Conservation (phyloP, 192 early-diverging fungal species). For the Gonapodya prolifera region DNA sequence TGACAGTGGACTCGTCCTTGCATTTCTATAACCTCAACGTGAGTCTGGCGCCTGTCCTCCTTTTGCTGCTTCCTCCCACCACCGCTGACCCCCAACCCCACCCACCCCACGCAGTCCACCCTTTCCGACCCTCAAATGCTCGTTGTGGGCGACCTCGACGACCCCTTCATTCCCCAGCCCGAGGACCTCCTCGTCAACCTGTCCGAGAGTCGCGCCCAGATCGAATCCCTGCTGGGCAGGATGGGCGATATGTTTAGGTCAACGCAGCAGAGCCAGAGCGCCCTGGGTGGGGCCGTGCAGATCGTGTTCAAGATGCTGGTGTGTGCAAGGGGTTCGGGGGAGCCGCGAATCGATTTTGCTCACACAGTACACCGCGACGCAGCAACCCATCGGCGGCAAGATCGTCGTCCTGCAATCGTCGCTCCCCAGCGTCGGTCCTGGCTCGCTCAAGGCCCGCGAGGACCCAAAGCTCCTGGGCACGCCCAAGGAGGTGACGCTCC, state of each 20-base stretch:
- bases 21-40: constrained; percentile 86
- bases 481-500: constrained; percentile 71
- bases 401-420: constrained; percentile 69
- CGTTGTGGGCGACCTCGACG: constrained; percentile 82
- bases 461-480: constrained; percentile 82
- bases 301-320: constrained; percentile 72
- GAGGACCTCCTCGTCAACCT: constrained; percentile 80
- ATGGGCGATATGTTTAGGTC: constrained; percentile 75
- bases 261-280: constrained; percentile 65
- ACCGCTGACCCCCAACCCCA: too few relatives aligned
- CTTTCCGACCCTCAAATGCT: constrained; percentile 85
- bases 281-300: constrained; percentile 69
- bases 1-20: constrained; percentile 75
- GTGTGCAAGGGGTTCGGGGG: too few relatives aligned
- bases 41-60: too few relatives aligned
- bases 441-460: constrained; percentile 66
- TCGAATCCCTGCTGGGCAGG: constrained; percentile 59
- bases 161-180: constrained; percentile 78
- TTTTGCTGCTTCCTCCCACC: too few relatives aligned
- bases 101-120: constrained; percentile 18
- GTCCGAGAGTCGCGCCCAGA: constrained; percentile 56
- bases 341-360: background rate
- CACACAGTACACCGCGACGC: background rate
- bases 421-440: constrained; percentile 70
- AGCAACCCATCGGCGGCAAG: constrained; percentile 78